Percentiles rank a stretch among this genome's conserved stretches.
These are phyloP conservation scores for Skeletonema grethae DNA, from an alignment of 108 stramenopile genomes.

Conservation along the genomic window DNA sequence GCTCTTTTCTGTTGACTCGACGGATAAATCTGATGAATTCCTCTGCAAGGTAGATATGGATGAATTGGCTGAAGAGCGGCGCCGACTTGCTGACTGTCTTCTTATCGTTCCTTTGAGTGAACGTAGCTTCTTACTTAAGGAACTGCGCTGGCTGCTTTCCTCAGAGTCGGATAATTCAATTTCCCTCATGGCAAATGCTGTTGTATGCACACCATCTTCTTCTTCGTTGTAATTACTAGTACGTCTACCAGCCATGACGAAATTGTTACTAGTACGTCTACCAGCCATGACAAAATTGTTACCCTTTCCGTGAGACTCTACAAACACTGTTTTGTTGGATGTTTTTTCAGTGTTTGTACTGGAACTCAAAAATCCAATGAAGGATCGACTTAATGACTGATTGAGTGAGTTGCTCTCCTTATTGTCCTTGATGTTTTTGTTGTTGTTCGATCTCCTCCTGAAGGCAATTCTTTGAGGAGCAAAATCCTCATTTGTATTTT, in stretches of 20 bases:
- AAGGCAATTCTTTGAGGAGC: not conserved
- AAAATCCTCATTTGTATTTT: not conserved
- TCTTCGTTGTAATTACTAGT: not conserved
- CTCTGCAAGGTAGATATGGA: constrained; percentile 2
- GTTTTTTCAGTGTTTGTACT: not conserved
- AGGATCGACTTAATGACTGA: not conserved
- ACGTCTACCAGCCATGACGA: constrained; percentile 4
- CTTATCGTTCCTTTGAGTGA: not conserved
- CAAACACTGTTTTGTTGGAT: not conserved
- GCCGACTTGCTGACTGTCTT: not conserved
- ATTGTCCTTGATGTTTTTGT: not conserved
- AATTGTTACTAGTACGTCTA: not conserved
- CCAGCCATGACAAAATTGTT: not conserved
- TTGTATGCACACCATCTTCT: not conserved
- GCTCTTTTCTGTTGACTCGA: not conserved
- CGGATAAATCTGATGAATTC: not conserved
- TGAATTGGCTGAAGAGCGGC: not conserved
- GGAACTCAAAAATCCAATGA: constrained; percentile 2
- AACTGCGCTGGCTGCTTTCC: not conserved
- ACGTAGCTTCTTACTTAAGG: not conserved
- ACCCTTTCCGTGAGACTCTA: not conserved
- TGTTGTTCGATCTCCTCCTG: not conserved
- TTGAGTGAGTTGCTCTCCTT: not conserved
- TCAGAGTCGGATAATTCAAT: constrained; percentile 15
- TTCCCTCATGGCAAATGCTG: not conserved